Evolutionary conservation across 768 basidiomycete species (phyloP).

Genomic region (Guyanaporus albipodus): DNA sequence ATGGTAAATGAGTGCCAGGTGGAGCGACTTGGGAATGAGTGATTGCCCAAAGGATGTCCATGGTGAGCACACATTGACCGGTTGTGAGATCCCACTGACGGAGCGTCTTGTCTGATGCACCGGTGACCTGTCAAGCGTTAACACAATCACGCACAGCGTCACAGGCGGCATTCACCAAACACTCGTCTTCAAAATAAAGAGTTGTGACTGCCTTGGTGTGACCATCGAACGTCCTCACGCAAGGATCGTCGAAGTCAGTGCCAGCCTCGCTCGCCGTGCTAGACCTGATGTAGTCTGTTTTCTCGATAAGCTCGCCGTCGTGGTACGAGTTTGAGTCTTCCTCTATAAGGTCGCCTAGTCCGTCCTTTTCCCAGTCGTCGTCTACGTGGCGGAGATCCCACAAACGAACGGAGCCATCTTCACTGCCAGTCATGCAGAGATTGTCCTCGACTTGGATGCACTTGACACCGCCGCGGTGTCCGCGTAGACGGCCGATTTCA

Average conservation of each 20-base stretch:
- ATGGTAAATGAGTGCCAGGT: conserved; percentile 40
- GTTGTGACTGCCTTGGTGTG: conserved; percentile 92
- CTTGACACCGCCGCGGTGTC: conserved; percentile 80
- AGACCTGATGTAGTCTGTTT: conserved; percentile 39
- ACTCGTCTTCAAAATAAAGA: conserved; percentile 93
- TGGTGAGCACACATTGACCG: conserved; percentile 97
- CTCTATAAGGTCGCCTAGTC: conserved; percentile 59
- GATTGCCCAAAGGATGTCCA: conserved; percentile 99
- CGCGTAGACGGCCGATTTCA: conserved; percentile 79
- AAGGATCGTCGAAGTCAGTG: conserved; percentile 47
- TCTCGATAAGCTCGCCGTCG: conserved; percentile 38
- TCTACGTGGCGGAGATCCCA: conserved; percentile 91
- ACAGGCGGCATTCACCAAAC: conserved; percentile 55
- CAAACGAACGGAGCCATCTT: conserved; percentile 77
- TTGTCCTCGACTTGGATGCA: conserved; percentile 91
- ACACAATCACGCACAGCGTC: conserved; percentile 6
- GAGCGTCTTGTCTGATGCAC: conserved; percentile 96
- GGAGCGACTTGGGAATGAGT: conserved; percentile 69
- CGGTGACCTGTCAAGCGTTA: conserved; percentile 70
- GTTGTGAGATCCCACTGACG: conserved; percentile 98
- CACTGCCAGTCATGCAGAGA: conserved; percentile 85
- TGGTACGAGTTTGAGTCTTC: conserved; percentile 44
- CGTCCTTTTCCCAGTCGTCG: conserved; percentile 56
- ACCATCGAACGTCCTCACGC: conserved; percentile 76
- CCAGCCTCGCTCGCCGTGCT: conserved; percentile 36